Evolutionary conservation across 2,329 filamentous ascomycete genomes (phyloP), one percentile per base, ranked within the genome.

Genomic region (Sarocladium oryzae): DNA sequence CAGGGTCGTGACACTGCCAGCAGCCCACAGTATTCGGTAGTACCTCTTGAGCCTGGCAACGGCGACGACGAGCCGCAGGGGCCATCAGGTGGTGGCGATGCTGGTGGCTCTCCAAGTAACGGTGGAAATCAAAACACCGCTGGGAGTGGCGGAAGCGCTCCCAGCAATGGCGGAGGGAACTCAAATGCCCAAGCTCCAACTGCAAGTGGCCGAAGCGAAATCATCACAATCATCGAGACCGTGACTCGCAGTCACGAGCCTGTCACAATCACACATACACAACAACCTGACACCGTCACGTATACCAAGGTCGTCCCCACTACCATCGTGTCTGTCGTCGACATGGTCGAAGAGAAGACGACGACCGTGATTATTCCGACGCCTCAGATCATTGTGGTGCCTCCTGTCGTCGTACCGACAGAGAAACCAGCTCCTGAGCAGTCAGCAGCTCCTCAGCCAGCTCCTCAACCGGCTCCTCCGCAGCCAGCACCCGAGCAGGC

Each of bases 11-110:
- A 28, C 26, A 45, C 51, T 9, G 49, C 53, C 15, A 51, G 54
- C n/a, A 62, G 61, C 46, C 68, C 67, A 2, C 59, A 60, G 20
- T 72, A 71, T 46, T 69, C 66, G 2, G 66, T 72, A 26, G 66
- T 72, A 4, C 66, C 67, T 13, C 56, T 70, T n/a, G 67, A 68
- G 48, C 67, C 67, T 2, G 59, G 57, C 15, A 56, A 64, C 5
- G 51, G 38, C 11, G 51, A 53, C 20, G 56, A 59, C 21, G 57
- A 60, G 13, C 53, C 58, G 4, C 55, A 15, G 13, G 40, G 52
- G 8, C n/a, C n/a, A n/a, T 49, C 43, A 35, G 59, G 53, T 30
- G 58, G 55, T 16, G 57, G 58, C 20, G 58, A 58, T 30, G 51
- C 37, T 4, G 40, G 40, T 21, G 56, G 54, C 51, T 30, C 28